phyloP scores from a whole-genome alignment of 2,329 filamentous ascomycete species.

The Didymella arachidicola region DNA sequence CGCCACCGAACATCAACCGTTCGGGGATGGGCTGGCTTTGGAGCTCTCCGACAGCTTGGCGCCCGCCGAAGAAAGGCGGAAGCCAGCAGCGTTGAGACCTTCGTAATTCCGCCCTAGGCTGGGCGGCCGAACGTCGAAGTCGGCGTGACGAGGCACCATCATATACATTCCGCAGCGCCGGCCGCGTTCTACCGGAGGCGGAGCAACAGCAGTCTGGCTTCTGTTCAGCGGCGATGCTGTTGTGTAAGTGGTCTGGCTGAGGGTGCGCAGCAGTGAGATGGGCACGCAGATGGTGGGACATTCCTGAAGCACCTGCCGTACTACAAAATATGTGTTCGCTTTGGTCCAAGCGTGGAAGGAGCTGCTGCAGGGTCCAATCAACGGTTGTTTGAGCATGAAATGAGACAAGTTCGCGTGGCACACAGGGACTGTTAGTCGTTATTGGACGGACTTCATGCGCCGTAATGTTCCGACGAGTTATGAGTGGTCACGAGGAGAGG shows the following conservation, averaged over 20 bases:
- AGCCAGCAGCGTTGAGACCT: constrained; percentile 8
- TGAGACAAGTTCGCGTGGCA: constrained; percentile 15
- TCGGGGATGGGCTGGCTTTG: constrained; percentile 23
- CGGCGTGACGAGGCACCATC: constrained; percentile 18
- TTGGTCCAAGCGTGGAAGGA: constrained; percentile 19
- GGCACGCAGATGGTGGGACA: constrained; percentile 17
- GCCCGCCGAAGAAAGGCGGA: constrained; percentile 23
- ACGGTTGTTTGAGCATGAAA: constrained; percentile 22
- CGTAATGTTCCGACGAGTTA: constrained; percentile 26
- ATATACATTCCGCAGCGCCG: constrained; percentile 13
- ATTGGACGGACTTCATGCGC: constrained; percentile 18
- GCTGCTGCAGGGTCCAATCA: constrained; percentile 43
- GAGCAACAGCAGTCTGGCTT: not conserved
- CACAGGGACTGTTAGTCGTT: constrained; percentile 22
- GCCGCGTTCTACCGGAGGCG: constrained; percentile 17
- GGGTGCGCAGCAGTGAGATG: constrained; percentile 6
- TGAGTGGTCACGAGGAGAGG: constrained; percentile 29
- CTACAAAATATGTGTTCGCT: constrained; percentile 22
- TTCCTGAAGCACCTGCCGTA: constrained; percentile 20
- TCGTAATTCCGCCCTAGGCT: constrained; percentile 20
- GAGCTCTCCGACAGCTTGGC: constrained; percentile 30
- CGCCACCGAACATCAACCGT: constrained; percentile 16
- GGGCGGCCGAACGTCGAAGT: constrained; percentile 4
- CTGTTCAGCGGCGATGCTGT: not conserved
- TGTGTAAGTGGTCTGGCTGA: not conserved